Conservation (phyloP, 805 yeast genomes). For the Barnettozyma sucrosica region DNA sequence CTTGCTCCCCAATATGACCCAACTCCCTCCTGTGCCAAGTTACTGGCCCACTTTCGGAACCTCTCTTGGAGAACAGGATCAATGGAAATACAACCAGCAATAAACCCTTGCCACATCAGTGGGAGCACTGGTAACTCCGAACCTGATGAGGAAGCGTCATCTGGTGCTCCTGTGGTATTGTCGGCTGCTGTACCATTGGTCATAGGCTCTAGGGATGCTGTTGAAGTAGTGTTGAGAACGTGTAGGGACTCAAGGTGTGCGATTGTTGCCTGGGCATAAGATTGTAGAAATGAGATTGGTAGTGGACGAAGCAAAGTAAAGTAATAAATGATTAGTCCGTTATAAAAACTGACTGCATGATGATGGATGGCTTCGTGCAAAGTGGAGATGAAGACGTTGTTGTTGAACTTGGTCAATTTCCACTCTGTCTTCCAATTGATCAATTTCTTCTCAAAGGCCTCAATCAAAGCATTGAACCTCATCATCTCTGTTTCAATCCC, state of each 20-base stretch:
- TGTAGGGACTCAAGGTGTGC: slow-evolving; percentile 60
- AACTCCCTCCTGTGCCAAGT: slow-evolving; percentile 47
- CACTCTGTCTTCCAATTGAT: slow-evolving; percentile 72
- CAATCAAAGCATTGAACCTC: slow-evolving; percentile 16
- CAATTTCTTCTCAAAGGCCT: slow-evolving; percentile 43
- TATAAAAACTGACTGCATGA: slow-evolving; percentile 74
- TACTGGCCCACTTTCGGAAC: slow-evolving; percentile 58
- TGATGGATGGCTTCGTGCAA: slow-evolving; percentile 68
- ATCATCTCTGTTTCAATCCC: slow-evolving; percentile 15
- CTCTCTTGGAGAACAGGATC: slow-evolving; percentile 53
- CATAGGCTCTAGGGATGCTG: background rate
- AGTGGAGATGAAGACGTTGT: slow-evolving; percentile 24
- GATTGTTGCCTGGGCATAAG: slow-evolving; percentile 54
- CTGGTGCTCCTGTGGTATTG: background rate
- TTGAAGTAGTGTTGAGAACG: slow-evolving; percentile 3
- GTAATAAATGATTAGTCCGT: slow-evolving; percentile 66
- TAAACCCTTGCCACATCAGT: slow-evolving; percentile 82
- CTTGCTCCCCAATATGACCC: slow-evolving; percentile 87
- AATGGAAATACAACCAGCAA: slow-evolving; percentile 78
- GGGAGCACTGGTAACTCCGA: slow-evolving; percentile 58
- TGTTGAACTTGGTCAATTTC: slow-evolving; percentile 40
- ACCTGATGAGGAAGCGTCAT: slow-evolving; percentile 38
- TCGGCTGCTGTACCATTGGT: background rate
- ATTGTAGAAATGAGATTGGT: slow-evolving; percentile 53
- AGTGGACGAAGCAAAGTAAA: slow-evolving; percentile 55